Conservation (phyloP, 345 rosid genomes). For the Populus tremula region DNA sequence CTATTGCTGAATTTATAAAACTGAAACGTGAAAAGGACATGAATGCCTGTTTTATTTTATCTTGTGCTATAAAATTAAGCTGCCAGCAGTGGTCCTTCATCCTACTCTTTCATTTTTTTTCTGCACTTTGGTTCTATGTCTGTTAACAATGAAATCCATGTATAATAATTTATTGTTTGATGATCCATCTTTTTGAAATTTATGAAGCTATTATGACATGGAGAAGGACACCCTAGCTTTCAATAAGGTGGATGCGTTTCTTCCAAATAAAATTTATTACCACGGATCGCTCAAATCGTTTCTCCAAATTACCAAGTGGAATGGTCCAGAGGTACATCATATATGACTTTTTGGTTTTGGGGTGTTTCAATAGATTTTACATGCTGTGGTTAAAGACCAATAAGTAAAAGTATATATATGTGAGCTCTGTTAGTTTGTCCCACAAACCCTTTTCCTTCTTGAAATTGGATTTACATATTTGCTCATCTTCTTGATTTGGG, state of each 20-base stretch:
- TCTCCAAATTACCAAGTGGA: slow-evolving; percentile 91
- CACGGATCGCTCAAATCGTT: slow-evolving; percentile 89
- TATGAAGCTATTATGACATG: slow-evolving; percentile 73
- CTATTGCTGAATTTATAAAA: background rate
- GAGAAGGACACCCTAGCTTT: slow-evolving; percentile 85
- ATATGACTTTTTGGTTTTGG: background rate
- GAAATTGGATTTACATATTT: background rate
- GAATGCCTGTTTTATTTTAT: too few relatives aligned
- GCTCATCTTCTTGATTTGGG: background rate
- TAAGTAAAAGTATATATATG: background rate
- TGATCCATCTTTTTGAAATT: slow-evolving; percentile 22
- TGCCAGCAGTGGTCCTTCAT: background rate
- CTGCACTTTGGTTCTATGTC: background rate
- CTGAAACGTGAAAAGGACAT: background rate
- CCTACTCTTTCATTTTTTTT: background rate
- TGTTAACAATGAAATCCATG: too few relatives aligned
- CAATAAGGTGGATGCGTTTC: slow-evolving; percentile 76
- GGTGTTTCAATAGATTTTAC: background rate
- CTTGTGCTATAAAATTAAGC: too few relatives aligned
- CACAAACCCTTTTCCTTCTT: background rate
- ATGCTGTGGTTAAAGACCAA: background rate
- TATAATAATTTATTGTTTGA: background rate
- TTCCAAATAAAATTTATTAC: slow-evolving; percentile 73
- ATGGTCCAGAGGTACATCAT: slow-evolving; percentile 81
- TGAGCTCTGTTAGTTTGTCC: background rate